Base-by-base conservation (phyloP, 441 rosid species). In the Gossypium schwendimanii region DNA sequence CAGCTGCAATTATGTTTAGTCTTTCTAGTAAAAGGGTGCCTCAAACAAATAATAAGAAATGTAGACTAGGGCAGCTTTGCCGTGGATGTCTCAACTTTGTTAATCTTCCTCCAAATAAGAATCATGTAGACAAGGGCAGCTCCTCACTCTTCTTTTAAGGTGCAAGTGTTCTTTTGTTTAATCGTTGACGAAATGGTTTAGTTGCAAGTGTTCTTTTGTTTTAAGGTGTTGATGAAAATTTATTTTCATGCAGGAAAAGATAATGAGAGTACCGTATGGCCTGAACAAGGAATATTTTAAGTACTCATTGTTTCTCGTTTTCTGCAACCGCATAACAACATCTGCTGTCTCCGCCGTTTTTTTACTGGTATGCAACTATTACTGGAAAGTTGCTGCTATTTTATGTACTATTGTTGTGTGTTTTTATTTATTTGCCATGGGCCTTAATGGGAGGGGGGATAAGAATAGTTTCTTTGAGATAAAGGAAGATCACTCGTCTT, bases 251-350 rank as follows among this genome's bases (percentile, higher is more conserved):
- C 83, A 93, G 97, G 95, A 93, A 75, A 93, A 93, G 85, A 83
- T 93, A 41, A 93, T 93, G 95, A 88, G 95, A 84, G 88, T 91
- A 4, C 93, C 98, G 0, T 89, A 93, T 81, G 98, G 95, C 47
- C 52, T 64, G 28, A 85, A 86, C 82, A 85, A 87, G 77, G 97
- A 93, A 79, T 87, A 69, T 59, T 93, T 93, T 78, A 87, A 82
- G 81, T 81, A 86, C 78, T 93, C 98, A 1, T 69, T 91, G 47
- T 91, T 93, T 82, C 97, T 93, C 18, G 98, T 93, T 73, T 93
- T 93, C 78, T 93, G 98, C 82, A 93, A 93, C 75, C 91, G 98
- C 5, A 80, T 91, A 69, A 76, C 91, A 5, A 93, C 98, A 41
- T 88, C 97, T 66, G 86, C 91, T 47, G 93, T 89, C 52, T 91